Conservation (phyloP, 2,329 filamentous ascomycete genomes). For the Penicillium sp. region DNA sequence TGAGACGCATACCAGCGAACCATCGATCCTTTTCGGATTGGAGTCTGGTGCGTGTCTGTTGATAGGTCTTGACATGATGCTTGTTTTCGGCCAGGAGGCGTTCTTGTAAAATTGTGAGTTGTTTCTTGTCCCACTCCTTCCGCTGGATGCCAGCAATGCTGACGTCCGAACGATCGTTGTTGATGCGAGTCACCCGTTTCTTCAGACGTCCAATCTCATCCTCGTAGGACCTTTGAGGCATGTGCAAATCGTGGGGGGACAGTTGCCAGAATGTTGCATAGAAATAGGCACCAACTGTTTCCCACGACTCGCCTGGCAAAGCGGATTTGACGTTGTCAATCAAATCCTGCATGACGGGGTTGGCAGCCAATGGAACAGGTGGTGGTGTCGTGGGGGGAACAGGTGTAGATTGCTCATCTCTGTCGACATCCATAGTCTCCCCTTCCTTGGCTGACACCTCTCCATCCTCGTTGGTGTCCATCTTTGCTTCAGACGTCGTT, state of each 20-base stretch:
- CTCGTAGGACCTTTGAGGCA: slow-evolving; percentile 77
- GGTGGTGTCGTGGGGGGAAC: slow-evolving; percentile 28
- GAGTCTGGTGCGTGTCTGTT: slow-evolving; percentile 70
- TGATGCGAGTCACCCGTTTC: slow-evolving; percentile 68
- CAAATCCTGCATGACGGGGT: slow-evolving; percentile 74
- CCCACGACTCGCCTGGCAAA: slow-evolving; percentile 67
- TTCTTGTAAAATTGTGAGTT: slow-evolving; percentile 68
- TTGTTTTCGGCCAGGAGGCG: slow-evolving; percentile 75
- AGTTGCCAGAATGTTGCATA: slow-evolving; percentile 93
- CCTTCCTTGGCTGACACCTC: slow-evolving; percentile 22
- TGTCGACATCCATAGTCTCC: slow-evolving; percentile 41
- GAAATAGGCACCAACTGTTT: slow-evolving; percentile 76
- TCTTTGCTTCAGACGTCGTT: slow-evolving; percentile 33
- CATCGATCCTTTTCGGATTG: slow-evolving; percentile 76
- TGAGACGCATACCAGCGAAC: slow-evolving; percentile 70
- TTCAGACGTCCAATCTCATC: slow-evolving; percentile 72
- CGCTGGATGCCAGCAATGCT: slow-evolving; percentile 67
- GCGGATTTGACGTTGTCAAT: slow-evolving; percentile 69
- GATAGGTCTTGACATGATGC: slow-evolving; percentile 68
- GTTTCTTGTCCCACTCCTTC: slow-evolving; percentile 72
- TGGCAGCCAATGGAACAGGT: slow-evolving; percentile 56
- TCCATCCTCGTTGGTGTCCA: slow-evolving; percentile 39
- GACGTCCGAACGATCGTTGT: slow-evolving; percentile 73
- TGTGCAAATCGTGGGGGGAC: slow-evolving; percentile 77
- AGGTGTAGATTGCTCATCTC: slow-evolving; percentile 25